A percentile compares a stretch with the other conserved stretches of the same genome.
Evolutionary conservation across 345 rosid species (phyloP).

Genomic region (Euphorbia pulcherrima): DNA sequence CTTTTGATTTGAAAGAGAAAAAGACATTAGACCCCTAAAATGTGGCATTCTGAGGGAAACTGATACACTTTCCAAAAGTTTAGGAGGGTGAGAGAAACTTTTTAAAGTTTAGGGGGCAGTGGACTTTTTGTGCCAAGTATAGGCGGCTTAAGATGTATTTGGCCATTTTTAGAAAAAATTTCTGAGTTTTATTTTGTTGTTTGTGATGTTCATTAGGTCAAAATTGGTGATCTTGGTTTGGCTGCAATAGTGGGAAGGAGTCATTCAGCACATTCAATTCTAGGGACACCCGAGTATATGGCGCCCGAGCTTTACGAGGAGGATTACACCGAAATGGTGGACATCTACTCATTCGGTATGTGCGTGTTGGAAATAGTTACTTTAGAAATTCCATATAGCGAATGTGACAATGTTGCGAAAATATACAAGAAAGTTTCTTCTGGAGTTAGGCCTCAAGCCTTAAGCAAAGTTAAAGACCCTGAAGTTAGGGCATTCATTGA

Average conservation of each 20-base stretch:
- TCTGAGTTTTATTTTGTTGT: neutral
- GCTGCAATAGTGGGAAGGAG: constrained; percentile 71
- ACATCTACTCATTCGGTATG: constrained; percentile 85
- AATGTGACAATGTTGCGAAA: constrained; percentile 66
- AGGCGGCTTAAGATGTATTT: too few species aligned
- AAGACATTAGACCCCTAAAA: too few species aligned
- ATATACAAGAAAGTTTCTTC: constrained; percentile 73
- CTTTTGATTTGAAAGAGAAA: too few species aligned
- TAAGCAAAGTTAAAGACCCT: constrained; percentile 50
- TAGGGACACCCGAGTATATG: constrained; percentile 92
- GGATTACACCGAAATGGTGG: constrained; percentile 71
- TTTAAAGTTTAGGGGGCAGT: too few species aligned
- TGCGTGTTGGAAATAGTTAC: constrained; percentile 80
- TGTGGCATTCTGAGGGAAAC: too few species aligned
- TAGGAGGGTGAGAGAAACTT: too few species aligned
- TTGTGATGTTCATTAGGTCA: constrained; percentile 38
- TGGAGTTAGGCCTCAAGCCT: constrained; percentile 63
- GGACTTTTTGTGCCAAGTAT: too few species aligned
- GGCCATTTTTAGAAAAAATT: too few species aligned
- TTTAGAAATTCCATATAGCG: constrained; percentile 70
- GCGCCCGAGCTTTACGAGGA: constrained; percentile 92
- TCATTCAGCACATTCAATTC: constrained; percentile 69
- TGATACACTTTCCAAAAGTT: too few species aligned
- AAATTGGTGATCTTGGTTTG: constrained; percentile 83
- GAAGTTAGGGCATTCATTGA: constrained; percentile 69